These are phyloP conservation scores for Amylostereum chailletii DNA, from an alignment of 1,284 basidiomycete species.

Conservation along the genomic window DNA sequence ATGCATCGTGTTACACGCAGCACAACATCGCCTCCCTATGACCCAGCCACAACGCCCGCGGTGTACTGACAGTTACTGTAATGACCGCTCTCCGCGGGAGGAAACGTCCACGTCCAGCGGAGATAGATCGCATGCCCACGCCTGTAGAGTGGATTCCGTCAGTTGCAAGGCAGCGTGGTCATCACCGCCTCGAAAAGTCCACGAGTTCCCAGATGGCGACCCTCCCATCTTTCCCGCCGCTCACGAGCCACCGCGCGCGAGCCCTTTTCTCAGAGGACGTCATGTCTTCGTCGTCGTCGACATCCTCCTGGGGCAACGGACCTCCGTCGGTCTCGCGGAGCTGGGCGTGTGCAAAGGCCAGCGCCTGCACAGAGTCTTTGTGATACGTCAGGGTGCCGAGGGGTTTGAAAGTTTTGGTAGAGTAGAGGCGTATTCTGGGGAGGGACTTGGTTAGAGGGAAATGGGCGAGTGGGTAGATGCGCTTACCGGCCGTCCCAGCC, in stretches of 20 bases:
- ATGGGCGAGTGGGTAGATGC: background rate
- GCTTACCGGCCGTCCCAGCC: constrained; percentile 86
- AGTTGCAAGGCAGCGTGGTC: too few species aligned
- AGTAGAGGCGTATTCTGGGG: constrained; percentile 69
- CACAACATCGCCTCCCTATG: too few species aligned
- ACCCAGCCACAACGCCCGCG: too few species aligned
- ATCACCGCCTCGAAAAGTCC: constrained; percentile 40
- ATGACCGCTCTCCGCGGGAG: too few species aligned
- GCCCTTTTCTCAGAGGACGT: constrained; percentile 39
- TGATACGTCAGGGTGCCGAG: constrained; percentile 78
- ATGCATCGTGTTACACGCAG: too few species aligned
- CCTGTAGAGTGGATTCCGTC: too few species aligned
- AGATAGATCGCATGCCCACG: too few species aligned
- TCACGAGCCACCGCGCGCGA: constrained; percentile 61
- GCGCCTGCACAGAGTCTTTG: constrained; percentile 60
- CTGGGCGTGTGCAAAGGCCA: constrained; percentile 52
- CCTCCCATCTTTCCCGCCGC: constrained; percentile 66
- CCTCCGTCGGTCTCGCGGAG: background rate
- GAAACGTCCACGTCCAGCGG: too few species aligned
- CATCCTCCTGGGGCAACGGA: constrained; percentile 21
- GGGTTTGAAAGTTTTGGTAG: constrained; percentile 65
- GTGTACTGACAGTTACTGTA: too few species aligned
- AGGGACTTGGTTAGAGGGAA: background rate
- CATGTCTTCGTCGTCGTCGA: constrained; percentile 45
- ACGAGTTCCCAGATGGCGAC: constrained; percentile 76